Percentiles rank a stretch among this genome's conserved stretches.
These are phyloP conservation scores for Backusella mclennaniae DNA, from an alignment of 192 early-diverging fungal genomes.

Conservation along the genomic window DNA sequence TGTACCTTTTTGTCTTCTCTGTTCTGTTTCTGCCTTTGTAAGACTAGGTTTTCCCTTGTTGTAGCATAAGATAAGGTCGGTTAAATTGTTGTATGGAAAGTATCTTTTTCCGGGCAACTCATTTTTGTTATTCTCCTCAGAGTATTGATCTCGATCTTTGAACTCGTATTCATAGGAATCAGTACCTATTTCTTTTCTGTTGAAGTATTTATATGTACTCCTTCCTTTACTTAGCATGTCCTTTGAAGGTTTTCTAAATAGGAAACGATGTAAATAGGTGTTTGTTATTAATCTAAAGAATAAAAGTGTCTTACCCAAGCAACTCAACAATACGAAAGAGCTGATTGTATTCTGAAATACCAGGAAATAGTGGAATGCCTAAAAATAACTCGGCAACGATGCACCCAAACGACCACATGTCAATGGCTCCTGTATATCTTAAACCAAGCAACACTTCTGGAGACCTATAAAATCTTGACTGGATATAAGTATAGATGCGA, in stretches of 20 bases:
- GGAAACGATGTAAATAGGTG: not conserved
- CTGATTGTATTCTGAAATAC: constrained; percentile 95
- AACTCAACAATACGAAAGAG: constrained; percentile 89
- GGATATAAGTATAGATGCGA: constrained; percentile 96
- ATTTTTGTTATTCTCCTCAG: constrained; percentile 7
- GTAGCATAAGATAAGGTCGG: constrained; percentile 7
- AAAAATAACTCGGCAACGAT: constrained; percentile 97
- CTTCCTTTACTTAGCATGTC: constrained; percentile 94
- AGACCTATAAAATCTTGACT: constrained; percentile 95
- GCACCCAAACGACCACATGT: constrained; percentile 99
- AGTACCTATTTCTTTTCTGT: constrained; percentile 49
- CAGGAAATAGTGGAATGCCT: constrained; percentile 94
- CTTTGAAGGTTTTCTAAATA: constrained; percentile 65
- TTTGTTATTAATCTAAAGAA: not conserved
- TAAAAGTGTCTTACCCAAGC: constrained; percentile 59
- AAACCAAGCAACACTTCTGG: constrained; percentile 95
- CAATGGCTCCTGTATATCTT: constrained; percentile 89
- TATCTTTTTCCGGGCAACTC: constrained; percentile 10
- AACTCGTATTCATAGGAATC: constrained; percentile 25
- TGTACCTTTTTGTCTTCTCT: not conserved
- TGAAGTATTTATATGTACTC: constrained; percentile 83
- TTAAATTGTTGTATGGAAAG: not conserved
- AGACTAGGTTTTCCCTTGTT: constrained; percentile 2
- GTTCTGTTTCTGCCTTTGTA: not conserved
- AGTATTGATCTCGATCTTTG: constrained; percentile 18